Evolutionary conservation across 2,329 filamentous ascomycete genomes (phyloP), one percentile per base, ranked within the genome.

Genomic region (Trichoderma lentiforme): DNA sequence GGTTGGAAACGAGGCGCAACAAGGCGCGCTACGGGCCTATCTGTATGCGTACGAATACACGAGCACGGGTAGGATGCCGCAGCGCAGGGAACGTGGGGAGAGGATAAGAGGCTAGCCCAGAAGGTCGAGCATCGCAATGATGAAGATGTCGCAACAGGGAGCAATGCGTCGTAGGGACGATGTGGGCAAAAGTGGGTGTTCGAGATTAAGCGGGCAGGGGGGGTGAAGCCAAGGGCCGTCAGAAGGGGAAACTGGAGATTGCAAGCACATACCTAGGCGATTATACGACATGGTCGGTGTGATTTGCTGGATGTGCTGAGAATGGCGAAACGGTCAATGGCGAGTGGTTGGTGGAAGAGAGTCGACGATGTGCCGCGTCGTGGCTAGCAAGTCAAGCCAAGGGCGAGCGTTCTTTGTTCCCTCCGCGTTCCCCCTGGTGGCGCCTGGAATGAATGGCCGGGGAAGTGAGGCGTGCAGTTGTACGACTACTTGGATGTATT

Each of bases 211-310:
- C 67, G 63, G 57, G 60, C 68, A 73, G 71, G 74, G 72, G 73
- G 61, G 36, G 32, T 24, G 47, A 56, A 64, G 72, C 70, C 70
- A 72, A 73, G 73, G 71, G 71, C 75, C 68, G 34, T 56, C 43
- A 70, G 65, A 70, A 66, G 70, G 72, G 74, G 72, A 66, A 61
- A 74, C 47, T 74, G 73, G 76, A 75, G 74, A 77, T 61, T 70
- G 64, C 72, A 75, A 73, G 73, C 51, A 89, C 91, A 65, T 86
- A 89, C 91, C 89, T 86, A 93, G 82, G 77, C 90, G 89, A 85
- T 93, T 92, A 84, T 93, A 93, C 80, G 90, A 88, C 90, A 93
- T 92, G 83, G 80, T 83, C 69, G 76, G 73, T 74, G 43, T 43
- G 39, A 43, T 43, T 43, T n/a, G 21, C 11, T 34, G 32, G 34